Evolutionary conservation across 163 green algal species (phyloP).

Genomic region (Scenedesmus sp.): DNA sequence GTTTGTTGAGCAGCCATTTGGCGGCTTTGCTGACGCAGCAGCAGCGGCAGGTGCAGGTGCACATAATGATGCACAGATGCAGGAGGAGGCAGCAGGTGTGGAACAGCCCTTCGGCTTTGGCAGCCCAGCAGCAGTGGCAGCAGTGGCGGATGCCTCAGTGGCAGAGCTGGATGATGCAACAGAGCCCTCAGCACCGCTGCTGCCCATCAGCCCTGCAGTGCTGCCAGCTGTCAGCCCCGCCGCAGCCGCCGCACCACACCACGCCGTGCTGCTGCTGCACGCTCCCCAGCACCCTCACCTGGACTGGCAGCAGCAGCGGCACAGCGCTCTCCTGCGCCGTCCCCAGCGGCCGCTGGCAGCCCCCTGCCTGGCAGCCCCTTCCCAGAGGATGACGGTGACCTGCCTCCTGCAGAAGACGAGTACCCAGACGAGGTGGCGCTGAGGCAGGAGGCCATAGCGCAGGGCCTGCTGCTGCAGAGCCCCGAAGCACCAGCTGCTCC

Average conservation of each 20-base stretch:
- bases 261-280: background rate
- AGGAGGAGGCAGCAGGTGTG: background rate
- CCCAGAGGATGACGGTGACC: conserved; percentile 18
- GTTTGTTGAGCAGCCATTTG: conserved; percentile 35
- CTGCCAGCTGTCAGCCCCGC: conserved; percentile 31
- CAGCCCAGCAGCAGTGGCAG: conserved; percentile 29
- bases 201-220: conserved; percentile 30
- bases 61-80: background rate
- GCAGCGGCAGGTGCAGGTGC: background rate
- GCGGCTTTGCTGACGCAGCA: conserved; percentile 19
- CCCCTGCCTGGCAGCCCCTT: conserved; percentile 16
- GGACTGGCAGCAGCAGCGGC: background rate
- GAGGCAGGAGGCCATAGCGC: conserved; percentile 9
- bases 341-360: background rate
- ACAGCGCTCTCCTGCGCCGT: background rate
- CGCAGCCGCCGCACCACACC: background rate
- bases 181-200: background rate
- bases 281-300: background rate
- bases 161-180: conserved; percentile 24
- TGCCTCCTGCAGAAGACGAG: conserved; percentile 36
- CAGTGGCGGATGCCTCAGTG: conserved; percentile 21
- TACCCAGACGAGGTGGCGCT: conserved; percentile 33
- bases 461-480: background rate
- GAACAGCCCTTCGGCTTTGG: conserved; percentile 20
- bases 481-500: background rate